Evolutionary conservation across 2,329 filamentous ascomycete species (phyloP), one percentile per base, ranked within the genome.

Genomic region (Ceratocystis cubensis): DNA sequence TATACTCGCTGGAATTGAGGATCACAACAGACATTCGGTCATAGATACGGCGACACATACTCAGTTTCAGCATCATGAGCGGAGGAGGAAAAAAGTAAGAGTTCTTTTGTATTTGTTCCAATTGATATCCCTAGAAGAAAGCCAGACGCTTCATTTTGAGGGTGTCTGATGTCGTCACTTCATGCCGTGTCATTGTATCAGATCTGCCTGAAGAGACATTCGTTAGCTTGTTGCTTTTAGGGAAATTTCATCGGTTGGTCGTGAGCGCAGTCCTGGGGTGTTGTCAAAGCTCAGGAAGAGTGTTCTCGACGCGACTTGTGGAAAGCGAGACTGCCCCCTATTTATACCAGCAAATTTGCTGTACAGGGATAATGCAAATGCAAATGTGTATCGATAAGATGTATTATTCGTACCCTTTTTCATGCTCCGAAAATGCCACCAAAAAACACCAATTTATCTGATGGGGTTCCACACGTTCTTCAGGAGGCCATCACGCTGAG

Each of bases 401-500:
- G 25, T 37, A 41, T 46, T 62, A 59, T 65, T 45, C 53, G 61
- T 68, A 66, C 67, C 64, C 67, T 66, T 68, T 68, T 68, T 65
- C 64, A 65, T 64, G 64, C 67, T 68, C 67, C 67, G 56, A 59
- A 62, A 57, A 63, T 63, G 65, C 57, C 65, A 20, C 45, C 53
- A 48, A 41, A 50, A 66, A 66, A 68, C 50, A 25, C 70, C 68
- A 67, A 71, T 76, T 81, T 84, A 85, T 80, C 83, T 81, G 76
- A 82, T 77, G 72, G 85, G 88, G 81, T 85, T 89, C 94, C 94
- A 99, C 78, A 99, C 94, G 78, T 80, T 89, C 90, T 97, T 97
- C 79, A 99, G 79, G 80, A 96, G 89, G 72, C 94, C 94, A 78
- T 99, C 95, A 73, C 89, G 87, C 86, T 99, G 94, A 73, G 92